Conservation (phyloP, 2,329 filamentous ascomycete genomes). For the Aspergillus floridensis region DNA sequence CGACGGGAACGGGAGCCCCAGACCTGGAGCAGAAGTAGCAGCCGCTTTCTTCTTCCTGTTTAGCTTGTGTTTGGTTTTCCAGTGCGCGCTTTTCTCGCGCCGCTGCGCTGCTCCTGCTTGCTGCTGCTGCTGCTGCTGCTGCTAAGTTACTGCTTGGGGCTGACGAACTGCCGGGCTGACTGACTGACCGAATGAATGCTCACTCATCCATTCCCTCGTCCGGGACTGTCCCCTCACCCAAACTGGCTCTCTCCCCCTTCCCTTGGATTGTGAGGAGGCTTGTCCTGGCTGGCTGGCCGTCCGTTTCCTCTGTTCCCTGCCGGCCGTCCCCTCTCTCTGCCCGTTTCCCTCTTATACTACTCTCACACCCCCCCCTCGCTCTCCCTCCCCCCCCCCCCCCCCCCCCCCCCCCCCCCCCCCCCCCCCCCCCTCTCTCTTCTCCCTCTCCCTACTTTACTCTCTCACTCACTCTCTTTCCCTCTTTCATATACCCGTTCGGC, state of each 20-base stretch:
- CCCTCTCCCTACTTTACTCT: constrained; percentile 29
- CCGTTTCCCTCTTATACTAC: constrained; percentile 22
- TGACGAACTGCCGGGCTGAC: constrained; percentile 2
- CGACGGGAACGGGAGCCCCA: neutral
- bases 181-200: constrained; percentile 55
- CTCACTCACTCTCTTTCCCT: constrained; percentile 31
- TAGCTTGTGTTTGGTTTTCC: neutral
- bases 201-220: constrained; percentile 6
- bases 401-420: too few relatives aligned
- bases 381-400: constrained; percentile 37
- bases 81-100: constrained; percentile 11
- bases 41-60: constrained; percentile 23
- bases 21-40: neutral
- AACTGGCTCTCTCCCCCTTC: constrained; percentile 4
- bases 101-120: constrained; percentile 13
- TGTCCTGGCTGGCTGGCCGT: constrained; percentile 40
- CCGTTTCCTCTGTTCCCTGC: constrained; percentile 37
- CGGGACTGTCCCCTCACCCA: neutral
- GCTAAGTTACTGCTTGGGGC: neutral
- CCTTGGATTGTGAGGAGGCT: neutral
- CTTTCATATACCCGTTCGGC: constrained; percentile 47
- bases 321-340: constrained; percentile 16
- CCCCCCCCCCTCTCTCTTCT: constrained; percentile 36
- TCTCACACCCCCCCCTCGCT: constrained; percentile 36
- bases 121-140: constrained; percentile 26